phyloP scores from a whole-genome alignment of 2,329 filamentous ascomycete species.

The Tolypocladium tundrense region DNA sequence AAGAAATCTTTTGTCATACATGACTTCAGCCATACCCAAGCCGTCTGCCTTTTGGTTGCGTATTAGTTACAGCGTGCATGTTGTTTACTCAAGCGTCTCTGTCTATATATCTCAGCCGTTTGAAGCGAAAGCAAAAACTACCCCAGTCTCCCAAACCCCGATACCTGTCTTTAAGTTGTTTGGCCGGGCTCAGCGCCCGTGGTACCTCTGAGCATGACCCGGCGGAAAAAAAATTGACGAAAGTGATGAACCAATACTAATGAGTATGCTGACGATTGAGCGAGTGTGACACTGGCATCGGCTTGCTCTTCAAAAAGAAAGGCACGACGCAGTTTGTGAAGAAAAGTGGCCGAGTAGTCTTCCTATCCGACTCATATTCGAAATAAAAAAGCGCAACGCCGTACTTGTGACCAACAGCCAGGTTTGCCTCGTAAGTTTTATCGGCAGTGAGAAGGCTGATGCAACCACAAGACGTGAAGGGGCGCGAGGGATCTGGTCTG shows the following conservation, averaged over 20 bases:
- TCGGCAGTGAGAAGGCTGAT: not conserved
- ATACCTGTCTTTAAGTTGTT: slow-evolving; percentile 1
- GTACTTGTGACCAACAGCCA: not conserved
- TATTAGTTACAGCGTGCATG: slow-evolving; percentile 27
- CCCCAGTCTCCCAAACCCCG: slow-evolving; percentile 5
- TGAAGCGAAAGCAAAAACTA: slow-evolving; percentile 17
- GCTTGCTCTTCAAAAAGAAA: not conserved
- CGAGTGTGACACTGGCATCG: not conserved
- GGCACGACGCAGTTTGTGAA: not conserved
- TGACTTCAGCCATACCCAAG: slow-evolving; percentile 21
- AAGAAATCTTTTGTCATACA: slow-evolving; percentile 23
- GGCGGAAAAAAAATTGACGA: not conserved
- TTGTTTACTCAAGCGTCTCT: slow-evolving; percentile 13
- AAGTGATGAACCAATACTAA: slow-evolving; percentile 2
- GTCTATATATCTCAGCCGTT: slow-evolving; percentile 26
- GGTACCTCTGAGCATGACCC: not conserved
- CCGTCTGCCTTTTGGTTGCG: slow-evolving; percentile 20
- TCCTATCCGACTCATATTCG: not conserved
- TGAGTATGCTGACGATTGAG: not conserved
- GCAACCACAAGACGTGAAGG: not conserved
- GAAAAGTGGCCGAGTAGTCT: not conserved
- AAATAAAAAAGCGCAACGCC: not conserved
- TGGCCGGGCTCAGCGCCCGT: not conserved
- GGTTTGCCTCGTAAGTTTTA: not conserved
- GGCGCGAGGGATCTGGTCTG: too few species aligned